Evolutionary conservation across 352 stramenopile species (phyloP).

Genomic region (Detonula confervacea): DNA sequence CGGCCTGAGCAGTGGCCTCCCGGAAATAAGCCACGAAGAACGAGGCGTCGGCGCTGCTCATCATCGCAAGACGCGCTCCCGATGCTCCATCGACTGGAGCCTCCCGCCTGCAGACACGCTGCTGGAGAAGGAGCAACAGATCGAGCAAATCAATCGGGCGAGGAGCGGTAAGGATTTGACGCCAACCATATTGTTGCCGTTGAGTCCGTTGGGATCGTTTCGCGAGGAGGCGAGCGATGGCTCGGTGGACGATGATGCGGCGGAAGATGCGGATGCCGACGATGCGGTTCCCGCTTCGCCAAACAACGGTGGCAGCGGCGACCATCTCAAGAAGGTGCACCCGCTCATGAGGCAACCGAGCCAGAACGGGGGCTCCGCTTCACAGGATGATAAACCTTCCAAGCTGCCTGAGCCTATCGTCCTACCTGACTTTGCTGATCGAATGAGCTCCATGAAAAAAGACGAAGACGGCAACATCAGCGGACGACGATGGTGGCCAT

Average conservation of each 20-base stretch:
- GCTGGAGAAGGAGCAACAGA: slow-evolving; percentile 64
- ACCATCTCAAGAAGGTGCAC: slow-evolving; percentile 33
- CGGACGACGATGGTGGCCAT: slow-evolving; percentile 86
- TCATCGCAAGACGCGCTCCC: slow-evolving; percentile 82
- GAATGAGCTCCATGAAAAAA: slow-evolving; percentile 64
- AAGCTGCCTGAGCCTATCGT: slow-evolving; percentile 19
- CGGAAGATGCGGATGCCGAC: too few species aligned
- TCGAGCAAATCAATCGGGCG: slow-evolving; percentile 57
- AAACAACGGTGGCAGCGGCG: slow-evolving; percentile 20
- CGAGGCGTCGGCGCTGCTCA: slow-evolving; percentile 70
- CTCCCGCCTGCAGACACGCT: slow-evolving; percentile 65
- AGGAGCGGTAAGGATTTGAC: too few species aligned
- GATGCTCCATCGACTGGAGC: slow-evolving; percentile 85
- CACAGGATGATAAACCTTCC: slow-evolving; percentile 24
- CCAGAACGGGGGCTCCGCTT: slow-evolving; percentile 5
- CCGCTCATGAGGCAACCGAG: slow-evolving; percentile 54
- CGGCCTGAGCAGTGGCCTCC: slow-evolving; percentile 42
- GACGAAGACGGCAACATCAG: slow-evolving; percentile 46
- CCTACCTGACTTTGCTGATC: slow-evolving; percentile 64
- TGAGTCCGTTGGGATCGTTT: slow-evolving; percentile 54
- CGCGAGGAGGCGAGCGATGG: slow-evolving; percentile 48
- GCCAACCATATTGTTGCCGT: slow-evolving; percentile 23
- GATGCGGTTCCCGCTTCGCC: too few species aligned
- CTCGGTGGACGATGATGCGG: slow-evolving; percentile 60
- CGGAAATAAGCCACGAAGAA: slow-evolving; percentile 68